A percentile compares a stretch with the other conserved stretches of the same genome.
These are phyloP conservation scores for Aspergillus quadrilineatus DNA, from an alignment of 2,329 filamentous ascomycete genomes.

Conservation along the genomic window DNA sequence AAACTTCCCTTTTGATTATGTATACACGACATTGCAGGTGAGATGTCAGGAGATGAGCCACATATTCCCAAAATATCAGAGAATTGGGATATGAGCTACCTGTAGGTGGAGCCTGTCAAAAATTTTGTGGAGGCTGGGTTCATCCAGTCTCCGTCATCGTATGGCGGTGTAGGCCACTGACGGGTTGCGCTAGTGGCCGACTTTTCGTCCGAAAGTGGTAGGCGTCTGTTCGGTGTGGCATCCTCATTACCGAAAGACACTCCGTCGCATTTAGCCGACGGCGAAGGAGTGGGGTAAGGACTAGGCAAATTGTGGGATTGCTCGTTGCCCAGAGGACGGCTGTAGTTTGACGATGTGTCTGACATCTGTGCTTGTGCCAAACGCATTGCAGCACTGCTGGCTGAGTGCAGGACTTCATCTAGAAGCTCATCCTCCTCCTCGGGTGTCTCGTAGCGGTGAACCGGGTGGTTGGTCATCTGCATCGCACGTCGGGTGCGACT, in stretches of 20 bases:
- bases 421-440: slow-evolving; percentile 96
- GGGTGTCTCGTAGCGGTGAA: slow-evolving; percentile 86
- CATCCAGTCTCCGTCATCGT: slow-evolving; percentile 91
- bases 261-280: slow-evolving; percentile 80
- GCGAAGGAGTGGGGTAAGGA: slow-evolving; percentile 69
- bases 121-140: slow-evolving; percentile 78
- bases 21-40: slow-evolving; percentile 19
- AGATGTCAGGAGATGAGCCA: slow-evolving; percentile 16
- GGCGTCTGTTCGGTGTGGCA: slow-evolving; percentile 58
- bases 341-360: slow-evolving; percentile 58
- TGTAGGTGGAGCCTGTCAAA: slow-evolving; percentile 58
- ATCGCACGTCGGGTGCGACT: slow-evolving; percentile 78
- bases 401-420: slow-evolving; percentile 80
- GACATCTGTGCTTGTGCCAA: slow-evolving; percentile 54
- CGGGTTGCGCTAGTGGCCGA: slow-evolving; percentile 53
- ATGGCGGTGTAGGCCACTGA: slow-evolving; percentile 94
- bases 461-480: slow-evolving; percentile 66
- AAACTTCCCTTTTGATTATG: slow-evolving; percentile 22
- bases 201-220: slow-evolving; percentile 53
- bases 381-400: slow-evolving; percentile 70
- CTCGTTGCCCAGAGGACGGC: slow-evolving; percentile 30
- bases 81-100: slow-evolving; percentile 24
- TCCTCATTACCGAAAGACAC: slow-evolving; percentile 66
- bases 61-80: neutral
- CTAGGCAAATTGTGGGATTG: slow-evolving; percentile 38